A percentile compares a stretch with the other conserved stretches of the same genome.
Conservation (phyloP, 176 grass and related monocot species). For the Rhynchospora breviuscula region DNA sequence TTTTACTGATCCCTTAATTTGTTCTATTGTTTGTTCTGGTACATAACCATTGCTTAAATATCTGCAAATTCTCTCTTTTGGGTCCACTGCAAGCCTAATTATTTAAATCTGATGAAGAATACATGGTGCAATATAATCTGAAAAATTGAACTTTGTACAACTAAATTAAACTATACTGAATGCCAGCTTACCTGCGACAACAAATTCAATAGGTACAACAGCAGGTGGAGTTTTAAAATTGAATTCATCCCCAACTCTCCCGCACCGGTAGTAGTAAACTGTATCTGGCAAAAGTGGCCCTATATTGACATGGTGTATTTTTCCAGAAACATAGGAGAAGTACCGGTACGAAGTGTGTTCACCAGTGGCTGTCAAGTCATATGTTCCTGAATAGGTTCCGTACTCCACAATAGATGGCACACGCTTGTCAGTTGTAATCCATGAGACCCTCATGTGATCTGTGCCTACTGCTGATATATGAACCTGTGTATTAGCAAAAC, state of each 20-base stretch:
- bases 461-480: constrained; percentile 52
- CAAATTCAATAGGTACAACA: constrained; percentile 66
- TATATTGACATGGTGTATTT: constrained; percentile 88
- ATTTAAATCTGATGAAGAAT: background rate
- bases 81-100: background rate
- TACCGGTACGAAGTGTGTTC: constrained; percentile 75
- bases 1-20: background rate
- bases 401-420: constrained; percentile 57
- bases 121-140: background rate
- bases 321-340: constrained; percentile 79
- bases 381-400: constrained; percentile 37
- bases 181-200: constrained; percentile 26
- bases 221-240: constrained; percentile 60
- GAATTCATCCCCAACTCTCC: constrained; percentile 50
- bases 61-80: background rate
- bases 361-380: constrained; percentile 42
- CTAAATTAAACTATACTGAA: background rate
- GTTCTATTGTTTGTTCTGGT: background rate
- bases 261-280: constrained; percentile 83
- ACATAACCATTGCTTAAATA: background rate
- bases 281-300: constrained; percentile 55
- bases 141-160: background rate
- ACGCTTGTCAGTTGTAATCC: constrained; percentile 66
- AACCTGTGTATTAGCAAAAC: constrained; percentile 30
- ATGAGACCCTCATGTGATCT: constrained; percentile 52